A percentile compares a stretch with the other conserved stretches of the same genome.
phyloP scores from a whole-genome alignment of 2,329 filamentous ascomycete species.

The Aspergillus arachidicola region DNA sequence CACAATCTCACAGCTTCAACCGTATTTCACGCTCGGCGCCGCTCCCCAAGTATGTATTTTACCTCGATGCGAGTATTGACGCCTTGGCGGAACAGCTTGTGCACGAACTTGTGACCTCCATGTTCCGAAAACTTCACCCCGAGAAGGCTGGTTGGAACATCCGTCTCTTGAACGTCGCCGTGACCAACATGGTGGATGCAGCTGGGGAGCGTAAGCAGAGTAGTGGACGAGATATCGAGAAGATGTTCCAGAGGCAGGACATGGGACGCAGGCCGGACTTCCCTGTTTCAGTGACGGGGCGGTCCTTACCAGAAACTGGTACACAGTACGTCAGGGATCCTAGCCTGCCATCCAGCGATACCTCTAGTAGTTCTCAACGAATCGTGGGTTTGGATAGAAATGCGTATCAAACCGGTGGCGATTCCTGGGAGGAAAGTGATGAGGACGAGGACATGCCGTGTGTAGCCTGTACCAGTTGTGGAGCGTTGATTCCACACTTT shows the following conservation, averaged over 20 bases:
- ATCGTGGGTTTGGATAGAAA: background rate
- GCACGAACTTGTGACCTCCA: conserved; percentile 65
- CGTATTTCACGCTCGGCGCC: conserved; percentile 76
- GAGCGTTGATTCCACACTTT: conserved; percentile 52
- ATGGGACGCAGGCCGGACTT: conserved; percentile 66
- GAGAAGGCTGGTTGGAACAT: conserved; percentile 75
- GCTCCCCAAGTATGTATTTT: conserved; percentile 75
- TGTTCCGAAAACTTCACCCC: conserved; percentile 75
- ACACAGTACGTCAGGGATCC: background rate
- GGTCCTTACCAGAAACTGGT: conserved; percentile 1
- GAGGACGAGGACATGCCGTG: conserved; percentile 32
- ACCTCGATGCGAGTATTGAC: conserved; percentile 59
- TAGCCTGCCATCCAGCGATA: background rate
- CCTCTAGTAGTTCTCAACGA: background rate
- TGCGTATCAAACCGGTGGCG: conserved; percentile 20
- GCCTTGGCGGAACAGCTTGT: conserved; percentile 69
- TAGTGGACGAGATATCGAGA: conserved; percentile 73
- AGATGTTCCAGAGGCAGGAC: conserved; percentile 80
- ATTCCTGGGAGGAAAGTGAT: conserved; percentile 38
- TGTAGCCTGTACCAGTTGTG: conserved; percentile 47
- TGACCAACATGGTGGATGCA: conserved; percentile 74
- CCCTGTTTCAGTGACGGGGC: conserved; percentile 24
- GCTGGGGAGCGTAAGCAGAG: conserved; percentile 56
- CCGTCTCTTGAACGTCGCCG: conserved; percentile 82
- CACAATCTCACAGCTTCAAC: conserved; percentile 61